Evolutionary conservation across 1,139 yeast species (phyloP).

Genomic region (Debaryomyces udenii): DNA sequence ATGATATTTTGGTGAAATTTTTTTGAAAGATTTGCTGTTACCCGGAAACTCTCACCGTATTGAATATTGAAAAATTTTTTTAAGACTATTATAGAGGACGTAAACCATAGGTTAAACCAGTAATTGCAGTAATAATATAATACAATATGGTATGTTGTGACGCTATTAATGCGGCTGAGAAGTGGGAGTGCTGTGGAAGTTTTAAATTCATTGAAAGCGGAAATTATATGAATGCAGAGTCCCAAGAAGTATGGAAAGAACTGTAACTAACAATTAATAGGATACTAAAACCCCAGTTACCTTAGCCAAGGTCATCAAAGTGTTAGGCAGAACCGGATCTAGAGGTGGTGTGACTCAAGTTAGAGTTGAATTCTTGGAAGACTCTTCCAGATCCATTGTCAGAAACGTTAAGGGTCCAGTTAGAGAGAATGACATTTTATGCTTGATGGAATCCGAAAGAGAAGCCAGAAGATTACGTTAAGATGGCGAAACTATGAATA

Average conservation of each 20-base stretch:
- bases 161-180: not conserved
- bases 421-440: conserved; percentile 98
- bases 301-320: conserved; percentile 99
- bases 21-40: not conserved
- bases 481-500: not conserved
- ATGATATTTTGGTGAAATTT: not conserved
- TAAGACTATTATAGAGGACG: not conserved
- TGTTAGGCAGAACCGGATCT: conserved; percentile 99
- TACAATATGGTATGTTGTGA: conserved; percentile 9
- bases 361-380: conserved; percentile 99
- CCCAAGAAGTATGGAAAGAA: not conserved
- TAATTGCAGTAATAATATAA: conserved; percentile 6
- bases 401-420: conserved; percentile 99
- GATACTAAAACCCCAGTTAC: conserved; percentile 95
- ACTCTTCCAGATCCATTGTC: conserved; percentile 96
- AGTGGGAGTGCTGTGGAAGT: not conserved
- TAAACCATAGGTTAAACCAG: not conserved
- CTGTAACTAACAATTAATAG: conserved; percentile 24
- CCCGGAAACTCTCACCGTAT: conserved; percentile 7
- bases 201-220: not conserved
- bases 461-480: conserved; percentile 85
- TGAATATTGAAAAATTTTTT: conserved; percentile 11
- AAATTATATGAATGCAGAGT: no score
- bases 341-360: conserved; percentile 99
- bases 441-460: conserved; percentile 99